These are phyloP conservation scores for Solanum piurae DNA, from an alignment of 257 asterid species.

Conservation along the genomic window DNA sequence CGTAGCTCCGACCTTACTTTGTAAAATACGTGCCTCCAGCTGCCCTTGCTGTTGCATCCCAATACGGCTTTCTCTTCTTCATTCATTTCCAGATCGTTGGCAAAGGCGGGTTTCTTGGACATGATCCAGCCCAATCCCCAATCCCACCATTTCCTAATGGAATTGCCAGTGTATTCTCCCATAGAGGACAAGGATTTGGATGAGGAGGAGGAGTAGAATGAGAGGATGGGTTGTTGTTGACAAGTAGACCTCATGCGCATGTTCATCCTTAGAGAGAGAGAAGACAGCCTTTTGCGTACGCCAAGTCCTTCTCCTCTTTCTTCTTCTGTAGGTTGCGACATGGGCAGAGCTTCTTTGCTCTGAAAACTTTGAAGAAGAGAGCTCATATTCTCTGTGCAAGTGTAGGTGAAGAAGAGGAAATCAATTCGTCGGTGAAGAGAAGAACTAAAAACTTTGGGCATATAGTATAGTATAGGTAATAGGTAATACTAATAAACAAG, in stretches of 20 bases:
- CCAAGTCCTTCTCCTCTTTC: neutral
- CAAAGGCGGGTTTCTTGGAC: constrained; percentile 61
- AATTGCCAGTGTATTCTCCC: constrained; percentile 37
- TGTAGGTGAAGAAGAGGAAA: neutral
- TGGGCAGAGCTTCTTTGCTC: constrained; percentile 5
- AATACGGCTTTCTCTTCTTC: constrained; percentile 52
- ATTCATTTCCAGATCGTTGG: constrained; percentile 80
- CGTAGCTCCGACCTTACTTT: constrained; percentile 53
- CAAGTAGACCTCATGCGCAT: neutral
- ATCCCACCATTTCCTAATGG: constrained; percentile 74
- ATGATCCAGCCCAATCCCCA: constrained; percentile 76
- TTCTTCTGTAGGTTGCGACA: neutral
- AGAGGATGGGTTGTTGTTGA: neutral
- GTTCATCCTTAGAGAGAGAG: neutral
- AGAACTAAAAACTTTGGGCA: neutral
- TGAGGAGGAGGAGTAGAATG: neutral
- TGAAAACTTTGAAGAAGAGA: neutral
- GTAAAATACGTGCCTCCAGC: constrained; percentile 72
- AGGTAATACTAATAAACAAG: neutral
- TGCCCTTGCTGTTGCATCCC: constrained; percentile 68
- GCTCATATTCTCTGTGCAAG: neutral
- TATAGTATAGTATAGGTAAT: neutral
- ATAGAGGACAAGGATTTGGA: constrained; percentile 40
- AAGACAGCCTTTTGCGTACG: constrained; percentile 4
- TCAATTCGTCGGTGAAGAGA: neutral